These are phyloP conservation scores for Sporothrix dimorphospora DNA, from an alignment of 2,329 filamentous ascomycete genomes.

Conservation along the genomic window DNA sequence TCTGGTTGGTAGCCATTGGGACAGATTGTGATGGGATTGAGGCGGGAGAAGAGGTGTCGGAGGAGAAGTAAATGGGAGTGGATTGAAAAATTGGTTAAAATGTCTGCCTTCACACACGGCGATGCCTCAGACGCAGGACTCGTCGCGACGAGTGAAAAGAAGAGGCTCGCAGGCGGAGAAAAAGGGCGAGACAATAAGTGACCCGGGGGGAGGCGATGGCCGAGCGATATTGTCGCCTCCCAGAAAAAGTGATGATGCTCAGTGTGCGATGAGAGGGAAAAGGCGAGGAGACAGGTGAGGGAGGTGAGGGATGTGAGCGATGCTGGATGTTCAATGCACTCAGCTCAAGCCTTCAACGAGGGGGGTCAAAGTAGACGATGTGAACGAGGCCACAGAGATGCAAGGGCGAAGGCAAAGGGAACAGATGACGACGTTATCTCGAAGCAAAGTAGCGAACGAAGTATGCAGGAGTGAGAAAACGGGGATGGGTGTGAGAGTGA, in stretches of 20 bases:
- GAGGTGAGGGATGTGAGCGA: not conserved
- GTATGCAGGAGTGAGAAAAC: conserved; percentile 27
- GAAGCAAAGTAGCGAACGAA: conserved; percentile 2
- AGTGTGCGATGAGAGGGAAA: conserved; percentile 5
- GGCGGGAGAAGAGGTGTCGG: not conserved
- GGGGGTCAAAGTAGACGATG: not conserved
- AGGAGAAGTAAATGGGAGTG: conserved; percentile 11
- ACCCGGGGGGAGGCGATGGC: conserved; percentile 25
- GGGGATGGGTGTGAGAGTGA: not conserved
- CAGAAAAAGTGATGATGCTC: conserved; percentile 23
- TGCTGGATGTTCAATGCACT: conserved; percentile 10
- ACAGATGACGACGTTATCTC: conserved; percentile 13
- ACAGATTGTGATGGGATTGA: conserved; percentile 21
- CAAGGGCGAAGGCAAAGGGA: not conserved
- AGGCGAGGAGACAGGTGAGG: not conserved
- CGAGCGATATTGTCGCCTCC: conserved; percentile 27
- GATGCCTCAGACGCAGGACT: not conserved
- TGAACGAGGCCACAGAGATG: not conserved
- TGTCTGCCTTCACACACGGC: not conserved
- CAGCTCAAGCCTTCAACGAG: not conserved
- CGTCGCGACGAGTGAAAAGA: not conserved
- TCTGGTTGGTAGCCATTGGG: conserved; percentile 56
- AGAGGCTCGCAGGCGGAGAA: not conserved
- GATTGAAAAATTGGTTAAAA: not conserved
- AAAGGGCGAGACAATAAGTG: conserved; percentile 1